A percentile compares a stretch with the other conserved stretches of the same genome.
These are phyloP conservation scores for Apophysomyces sp. DNA, from an alignment of 371 early-diverging fungal species.

Conservation along the genomic window DNA sequence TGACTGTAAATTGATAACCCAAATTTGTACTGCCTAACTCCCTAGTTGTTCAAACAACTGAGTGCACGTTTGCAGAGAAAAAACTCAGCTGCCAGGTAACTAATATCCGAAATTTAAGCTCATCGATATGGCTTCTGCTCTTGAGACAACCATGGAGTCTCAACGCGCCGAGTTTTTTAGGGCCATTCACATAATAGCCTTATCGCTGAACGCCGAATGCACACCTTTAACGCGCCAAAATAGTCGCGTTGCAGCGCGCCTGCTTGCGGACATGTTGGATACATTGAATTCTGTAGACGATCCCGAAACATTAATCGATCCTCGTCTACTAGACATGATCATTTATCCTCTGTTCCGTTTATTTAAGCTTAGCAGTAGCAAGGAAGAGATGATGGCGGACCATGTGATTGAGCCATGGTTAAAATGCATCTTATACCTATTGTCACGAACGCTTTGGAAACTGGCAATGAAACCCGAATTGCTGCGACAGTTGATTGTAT, in stretches of 20 bases:
- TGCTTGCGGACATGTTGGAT: neutral
- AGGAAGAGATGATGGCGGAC: constrained; percentile 7
- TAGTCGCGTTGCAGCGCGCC: neutral
- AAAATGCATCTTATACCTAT: constrained; percentile 20
- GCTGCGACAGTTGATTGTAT: constrained; percentile 26
- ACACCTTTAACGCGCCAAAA: neutral
- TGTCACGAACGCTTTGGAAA: constrained; percentile 18
- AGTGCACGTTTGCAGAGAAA: too few relatives aligned
- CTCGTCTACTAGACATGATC: constrained; percentile 20
- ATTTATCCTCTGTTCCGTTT: constrained; percentile 22
- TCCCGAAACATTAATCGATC: constrained; percentile 3
- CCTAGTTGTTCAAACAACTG: too few relatives aligned
- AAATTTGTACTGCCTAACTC: too few relatives aligned
- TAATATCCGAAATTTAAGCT: too few relatives aligned
- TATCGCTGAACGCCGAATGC: neutral
- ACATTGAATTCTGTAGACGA: constrained; percentile 3
- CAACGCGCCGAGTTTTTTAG: neutral
- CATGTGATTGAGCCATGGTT: constrained; percentile 23
- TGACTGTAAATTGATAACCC: too few relatives aligned
- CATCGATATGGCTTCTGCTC: neutral
- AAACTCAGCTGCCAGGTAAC: too few relatives aligned
- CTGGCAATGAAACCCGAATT: constrained; percentile 10
- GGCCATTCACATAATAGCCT: neutral
- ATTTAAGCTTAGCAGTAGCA: constrained; percentile 7
- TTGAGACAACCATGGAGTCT: neutral